phyloP scores from a whole-genome alignment of 805 yeast genomes.

The Yarrowia divulgata region DNA sequence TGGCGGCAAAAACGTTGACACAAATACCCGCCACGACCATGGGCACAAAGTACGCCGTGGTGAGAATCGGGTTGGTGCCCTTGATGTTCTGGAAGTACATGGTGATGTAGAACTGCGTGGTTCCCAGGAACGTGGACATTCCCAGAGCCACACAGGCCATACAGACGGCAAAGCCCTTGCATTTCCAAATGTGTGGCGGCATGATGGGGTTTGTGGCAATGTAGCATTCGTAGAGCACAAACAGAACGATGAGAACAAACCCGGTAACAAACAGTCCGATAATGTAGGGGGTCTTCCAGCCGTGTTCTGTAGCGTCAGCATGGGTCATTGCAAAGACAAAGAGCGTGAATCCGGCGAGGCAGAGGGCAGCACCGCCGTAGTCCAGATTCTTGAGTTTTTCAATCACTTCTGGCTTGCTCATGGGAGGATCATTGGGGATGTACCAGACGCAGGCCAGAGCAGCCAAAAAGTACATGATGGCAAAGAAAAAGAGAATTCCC shows the following conservation, averaged over 20 bases:
- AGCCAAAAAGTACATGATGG: constrained; percentile 52
- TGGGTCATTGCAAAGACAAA: constrained; percentile 57
- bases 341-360: constrained; percentile 54
- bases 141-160: constrained; percentile 52
- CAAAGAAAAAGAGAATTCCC: constrained; percentile 53
- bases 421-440: constrained; percentile 52
- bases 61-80: constrained; percentile 53
- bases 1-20: constrained; percentile 57
- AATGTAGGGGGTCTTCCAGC: constrained; percentile 59
- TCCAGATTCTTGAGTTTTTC: constrained; percentile 51
- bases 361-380: constrained; percentile 55
- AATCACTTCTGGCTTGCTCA: constrained; percentile 45
- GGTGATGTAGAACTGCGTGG: constrained; percentile 53
- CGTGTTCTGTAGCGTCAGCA: constrained; percentile 53
- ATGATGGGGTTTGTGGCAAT: constrained; percentile 55
- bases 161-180: constrained; percentile 52
- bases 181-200: constrained; percentile 57
- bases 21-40: constrained; percentile 55
- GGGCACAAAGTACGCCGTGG: constrained; percentile 57
- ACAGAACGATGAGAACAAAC: constrained; percentile 49
- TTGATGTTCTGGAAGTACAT: constrained; percentile 56
- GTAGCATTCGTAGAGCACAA: constrained; percentile 53
- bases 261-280: constrained; percentile 55
- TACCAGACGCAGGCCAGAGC: constrained; percentile 46
- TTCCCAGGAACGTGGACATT: constrained; percentile 57